Evolutionary conservation across 305 asterid species (phyloP).

Genomic region (Solanum hybrid): DNA sequence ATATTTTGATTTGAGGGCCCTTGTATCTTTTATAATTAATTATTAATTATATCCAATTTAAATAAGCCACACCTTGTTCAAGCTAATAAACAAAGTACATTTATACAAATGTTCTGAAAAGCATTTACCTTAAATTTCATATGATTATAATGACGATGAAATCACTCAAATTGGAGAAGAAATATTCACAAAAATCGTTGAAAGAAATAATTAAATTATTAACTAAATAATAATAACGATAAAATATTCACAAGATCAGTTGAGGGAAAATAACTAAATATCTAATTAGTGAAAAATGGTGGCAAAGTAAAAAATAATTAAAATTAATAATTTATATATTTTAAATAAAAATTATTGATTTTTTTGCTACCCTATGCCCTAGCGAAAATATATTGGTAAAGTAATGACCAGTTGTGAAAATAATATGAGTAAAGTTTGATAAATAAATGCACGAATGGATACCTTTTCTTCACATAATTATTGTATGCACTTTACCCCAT

Average conservation of each 20-base stretch:
- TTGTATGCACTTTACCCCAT: not conserved
- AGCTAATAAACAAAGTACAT: not conserved
- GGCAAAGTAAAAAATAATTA: not conserved
- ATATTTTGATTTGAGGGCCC: not conserved
- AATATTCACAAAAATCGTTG: too few species aligned
- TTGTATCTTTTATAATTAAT: not conserved
- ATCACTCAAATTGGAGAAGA: too few species aligned
- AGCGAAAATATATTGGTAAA: not conserved
- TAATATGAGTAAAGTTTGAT: not conserved
- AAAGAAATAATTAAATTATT: too few species aligned
- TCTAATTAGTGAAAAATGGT: not conserved
- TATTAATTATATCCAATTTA: too few species aligned
- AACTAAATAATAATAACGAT: too few species aligned
- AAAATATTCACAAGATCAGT: too few species aligned
- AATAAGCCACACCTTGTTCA: too few species aligned
- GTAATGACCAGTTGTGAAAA: not conserved
- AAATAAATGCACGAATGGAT: constrained; percentile 1
- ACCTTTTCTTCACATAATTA: not conserved
- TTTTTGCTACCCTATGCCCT: too few species aligned
- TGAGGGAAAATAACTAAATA: too few species aligned
- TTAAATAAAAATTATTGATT: too few species aligned
- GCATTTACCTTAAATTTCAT: not conserved
- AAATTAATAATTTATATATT: too few species aligned
- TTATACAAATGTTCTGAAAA: not conserved
- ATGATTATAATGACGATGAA: not conserved